Percentiles rank a stretch among this genome's conserved stretches.
Evolutionary conservation across 352 stramenopile species (phyloP).

Genomic region (Phytophthora citrophthora): DNA sequence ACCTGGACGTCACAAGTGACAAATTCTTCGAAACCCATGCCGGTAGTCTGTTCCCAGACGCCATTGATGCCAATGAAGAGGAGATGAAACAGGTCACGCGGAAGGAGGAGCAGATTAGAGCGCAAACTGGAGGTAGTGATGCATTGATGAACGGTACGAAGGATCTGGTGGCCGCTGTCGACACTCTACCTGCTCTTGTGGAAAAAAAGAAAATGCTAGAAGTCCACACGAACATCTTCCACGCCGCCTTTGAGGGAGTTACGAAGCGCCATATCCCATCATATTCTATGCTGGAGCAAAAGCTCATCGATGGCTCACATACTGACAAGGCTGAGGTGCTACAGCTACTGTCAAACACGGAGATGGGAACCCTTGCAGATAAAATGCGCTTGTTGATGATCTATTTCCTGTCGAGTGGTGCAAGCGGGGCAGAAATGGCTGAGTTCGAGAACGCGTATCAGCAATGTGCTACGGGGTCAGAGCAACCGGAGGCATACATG

Average conservation of each 20-base stretch:
- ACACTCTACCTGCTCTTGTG: slow-evolving; percentile 80
- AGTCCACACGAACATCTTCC: slow-evolving; percentile 90
- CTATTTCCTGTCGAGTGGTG: slow-evolving; percentile 84
- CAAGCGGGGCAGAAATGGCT: slow-evolving; percentile 67
- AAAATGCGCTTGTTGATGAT: slow-evolving; percentile 91
- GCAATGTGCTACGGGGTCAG: slow-evolving; percentile 47
- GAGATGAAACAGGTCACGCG: slow-evolving; percentile 89
- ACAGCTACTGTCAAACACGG: slow-evolving; percentile 62
- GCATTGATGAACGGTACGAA: slow-evolving; percentile 80
- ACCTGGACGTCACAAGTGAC: slow-evolving; percentile 83
- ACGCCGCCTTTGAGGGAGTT: slow-evolving; percentile 81
- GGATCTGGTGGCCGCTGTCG: slow-evolving; percentile 82
- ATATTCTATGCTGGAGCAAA: slow-evolving; percentile 88
- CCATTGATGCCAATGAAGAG: slow-evolving; percentile 88
- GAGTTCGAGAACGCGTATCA: slow-evolving; percentile 81
- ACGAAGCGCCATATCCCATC: slow-evolving; percentile 81
- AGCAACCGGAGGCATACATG: slow-evolving; percentile 48
- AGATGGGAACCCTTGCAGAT: slow-evolving; percentile 76
- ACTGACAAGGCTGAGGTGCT: slow-evolving; percentile 75
- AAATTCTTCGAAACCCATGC: slow-evolving; percentile 86
- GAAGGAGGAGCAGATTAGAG: slow-evolving; percentile 86
- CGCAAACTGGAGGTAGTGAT: slow-evolving; percentile 72
- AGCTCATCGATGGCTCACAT: slow-evolving; percentile 82
- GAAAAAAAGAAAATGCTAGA: slow-evolving; percentile 92
- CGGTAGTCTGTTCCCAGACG: slow-evolving; percentile 77